Evolutionary conservation across 1,284 basidiomycete genomes (phyloP), one percentile per base, ranked within the genome.

Genomic region (Fomes fomentarius): DNA sequence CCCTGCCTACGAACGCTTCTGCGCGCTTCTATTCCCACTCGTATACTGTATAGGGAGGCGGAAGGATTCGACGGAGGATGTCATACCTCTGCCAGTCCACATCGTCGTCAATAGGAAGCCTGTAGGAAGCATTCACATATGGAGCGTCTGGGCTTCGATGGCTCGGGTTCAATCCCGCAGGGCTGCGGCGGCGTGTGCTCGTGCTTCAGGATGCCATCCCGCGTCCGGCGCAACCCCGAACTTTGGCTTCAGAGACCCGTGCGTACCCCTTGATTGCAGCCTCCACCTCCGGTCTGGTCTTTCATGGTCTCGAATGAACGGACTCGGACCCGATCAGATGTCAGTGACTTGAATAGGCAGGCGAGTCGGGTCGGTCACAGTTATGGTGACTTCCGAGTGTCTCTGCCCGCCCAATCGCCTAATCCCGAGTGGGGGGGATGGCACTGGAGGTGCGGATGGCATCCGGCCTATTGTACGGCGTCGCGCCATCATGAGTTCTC

Each of bases 321-420:
- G 19, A 25, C 42, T 31, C 31, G 25, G 22, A 10, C 30, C 24
- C 19, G 33, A 21, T 33, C 34, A 52, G 43, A 34, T 26, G 11
- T 37, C 17, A n/a, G 39, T 21, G 17, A 24, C 22, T 21, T 12
- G 9, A 12, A 9, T 21, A 10, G 11, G 39, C 10, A n/a, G 12
- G 26, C 17, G 14, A 31, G 43, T 42, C 54, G 49, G 41, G 54
- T 56, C 54, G 26, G 54, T 42, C 49, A 37, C 45, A 34, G 33
- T 28, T 44, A 39, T 30, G 44, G 49, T 51, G 54, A 56, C n/a
- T 44, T 42, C 34, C n/a, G 25, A 17, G 40, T 28, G 40, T 12
- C 41, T 7, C 41, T 43, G 25, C 15, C 26, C 12, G 41, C 41
- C 35, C 54, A 42, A 43, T 17, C 10, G 28, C 30, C 39, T 28